Evolutionary conservation across 441 rosid genomes (phyloP), one percentile per base, ranked within the genome.

Genomic region (Rhodomyrtus psidioides): DNA sequence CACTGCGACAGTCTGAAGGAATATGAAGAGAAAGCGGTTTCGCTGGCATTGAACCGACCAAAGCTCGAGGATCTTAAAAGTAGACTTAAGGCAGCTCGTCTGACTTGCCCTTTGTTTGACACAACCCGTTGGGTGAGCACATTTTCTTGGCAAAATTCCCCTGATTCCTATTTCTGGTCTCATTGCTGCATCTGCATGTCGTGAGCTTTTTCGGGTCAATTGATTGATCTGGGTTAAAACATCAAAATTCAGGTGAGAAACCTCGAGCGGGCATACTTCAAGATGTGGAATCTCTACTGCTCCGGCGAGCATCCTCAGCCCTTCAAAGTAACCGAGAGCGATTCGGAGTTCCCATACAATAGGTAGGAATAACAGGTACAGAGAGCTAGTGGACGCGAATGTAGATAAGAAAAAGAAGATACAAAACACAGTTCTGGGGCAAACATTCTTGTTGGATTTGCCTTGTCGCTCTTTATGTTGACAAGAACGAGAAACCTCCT

Each of bases 271-370:
- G 90, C 98, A 12, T 98, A 94, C 91, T 93, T 96, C 86, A 98
- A 93, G 90, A 98, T 98, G 99, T 98, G 99, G 99, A 96, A 91
- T 91, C 90, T 95, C 27, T 91, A 94, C 84, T 94, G 98, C 91
- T 89, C 91, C 0, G 95, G 98, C 57, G 92, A 93, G 91, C 92
- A 93, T 82, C 95, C 98, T 12, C 94, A 92, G 51, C 98, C 94
- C 91, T 98, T 96, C 51, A 95, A 92, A 88, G 99, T 96, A 12
- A 87, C 90, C 0, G 99, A 98, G 91, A 92, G 91, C 86, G 98
- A 98, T 86, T 51, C 84, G 6, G 98, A 96, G 56, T 96, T 93
- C 93, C 99, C 99, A 7, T 90, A 74, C 83, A 94, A 95, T 91
- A 92, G 94, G 86, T 96, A 88, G 91, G 85, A 88, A 39, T 39